A percentile compares a stretch with the other conserved stretches of the same genome.
phyloP scores from a whole-genome alignment of 1,284 basidiomycete species.

The Trametes hirsuta region DNA sequence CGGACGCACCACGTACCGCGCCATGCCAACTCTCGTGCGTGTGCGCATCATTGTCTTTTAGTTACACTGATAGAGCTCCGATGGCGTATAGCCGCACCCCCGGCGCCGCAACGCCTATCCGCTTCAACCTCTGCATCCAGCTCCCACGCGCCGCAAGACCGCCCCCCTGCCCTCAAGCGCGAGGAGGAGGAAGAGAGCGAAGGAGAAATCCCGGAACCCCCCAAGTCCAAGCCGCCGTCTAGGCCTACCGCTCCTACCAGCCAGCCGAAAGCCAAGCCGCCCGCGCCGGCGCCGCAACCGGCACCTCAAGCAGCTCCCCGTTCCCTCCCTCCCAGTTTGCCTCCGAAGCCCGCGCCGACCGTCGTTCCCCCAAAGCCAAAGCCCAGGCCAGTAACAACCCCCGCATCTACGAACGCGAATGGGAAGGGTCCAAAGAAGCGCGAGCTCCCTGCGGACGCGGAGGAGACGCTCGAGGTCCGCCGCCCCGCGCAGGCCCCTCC shows the following conservation, averaged over 20 bases:
- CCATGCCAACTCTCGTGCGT: slow-evolving; percentile 50
- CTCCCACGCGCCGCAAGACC: slow-evolving; percentile 8
- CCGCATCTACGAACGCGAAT: background rate
- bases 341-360: slow-evolving; percentile 3
- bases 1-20: slow-evolving; percentile 43
- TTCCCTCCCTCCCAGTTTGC: slow-evolving; percentile 1
- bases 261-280: slow-evolving; percentile 12
- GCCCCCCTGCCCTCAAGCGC: slow-evolving; percentile 23
- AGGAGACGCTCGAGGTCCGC: slow-evolving; percentile 43
- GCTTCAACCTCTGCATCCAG: slow-evolving; percentile 26
- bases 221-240: slow-evolving; percentile 16
- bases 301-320: background rate
- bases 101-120: slow-evolving; percentile 22
- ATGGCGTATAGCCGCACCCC: slow-evolving; percentile 13
- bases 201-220: slow-evolving; percentile 31
- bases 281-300: slow-evolving; percentile 8
- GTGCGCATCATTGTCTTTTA: background rate
- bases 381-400: background rate
- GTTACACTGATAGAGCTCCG: background rate
- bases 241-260: background rate
- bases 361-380: slow-evolving; percentile 4
- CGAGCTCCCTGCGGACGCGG: slow-evolving; percentile 37
- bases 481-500: slow-evolving; percentile 28
- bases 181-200: slow-evolving; percentile 45
- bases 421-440: slow-evolving; percentile 28